These are phyloP conservation scores for Eucalyptus virginea DNA, from an alignment of 345 rosid species.

Conservation along the genomic window DNA sequence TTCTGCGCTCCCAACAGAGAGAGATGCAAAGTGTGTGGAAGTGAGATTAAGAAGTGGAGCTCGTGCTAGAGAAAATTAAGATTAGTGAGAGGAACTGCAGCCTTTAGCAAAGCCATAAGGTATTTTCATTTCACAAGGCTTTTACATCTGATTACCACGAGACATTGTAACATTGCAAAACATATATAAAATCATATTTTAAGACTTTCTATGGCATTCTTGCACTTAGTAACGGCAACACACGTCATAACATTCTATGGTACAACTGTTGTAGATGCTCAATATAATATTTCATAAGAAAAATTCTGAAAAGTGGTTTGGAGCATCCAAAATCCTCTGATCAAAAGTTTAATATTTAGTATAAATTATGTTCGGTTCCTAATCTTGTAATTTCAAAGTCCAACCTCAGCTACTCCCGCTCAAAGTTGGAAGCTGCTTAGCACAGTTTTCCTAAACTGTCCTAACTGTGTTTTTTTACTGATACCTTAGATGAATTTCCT, in stretches of 20 bases:
- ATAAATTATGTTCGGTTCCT: fast-evolving
- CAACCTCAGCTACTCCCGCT: neutral
- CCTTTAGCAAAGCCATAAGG: neutral
- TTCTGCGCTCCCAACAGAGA: neutral
- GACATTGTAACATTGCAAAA: neutral
- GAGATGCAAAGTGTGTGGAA: neutral
- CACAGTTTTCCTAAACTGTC: neutral
- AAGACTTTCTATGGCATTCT: neutral
- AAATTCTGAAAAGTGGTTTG: neutral
- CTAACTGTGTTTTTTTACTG: neutral
- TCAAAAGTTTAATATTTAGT: neutral
- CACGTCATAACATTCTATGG: neutral
- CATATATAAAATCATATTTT: neutral
- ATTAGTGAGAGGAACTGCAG: neutral
- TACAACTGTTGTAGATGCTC: too few relatives aligned
- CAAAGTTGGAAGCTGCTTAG: neutral
- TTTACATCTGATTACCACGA: neutral
- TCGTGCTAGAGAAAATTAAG: neutral
- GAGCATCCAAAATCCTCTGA: neutral
- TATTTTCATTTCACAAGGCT: neutral
- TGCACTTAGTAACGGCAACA: neutral
- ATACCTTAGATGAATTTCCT: neutral
- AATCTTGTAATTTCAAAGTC: neutral
- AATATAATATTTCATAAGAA: too few relatives aligned
- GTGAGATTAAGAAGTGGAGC: neutral